A percentile compares a stretch with the other conserved stretches of the same genome.
These are phyloP conservation scores for Wickerhamiella qilinensis DNA, from an alignment of 805 yeast species.

Conservation along the genomic window DNA sequence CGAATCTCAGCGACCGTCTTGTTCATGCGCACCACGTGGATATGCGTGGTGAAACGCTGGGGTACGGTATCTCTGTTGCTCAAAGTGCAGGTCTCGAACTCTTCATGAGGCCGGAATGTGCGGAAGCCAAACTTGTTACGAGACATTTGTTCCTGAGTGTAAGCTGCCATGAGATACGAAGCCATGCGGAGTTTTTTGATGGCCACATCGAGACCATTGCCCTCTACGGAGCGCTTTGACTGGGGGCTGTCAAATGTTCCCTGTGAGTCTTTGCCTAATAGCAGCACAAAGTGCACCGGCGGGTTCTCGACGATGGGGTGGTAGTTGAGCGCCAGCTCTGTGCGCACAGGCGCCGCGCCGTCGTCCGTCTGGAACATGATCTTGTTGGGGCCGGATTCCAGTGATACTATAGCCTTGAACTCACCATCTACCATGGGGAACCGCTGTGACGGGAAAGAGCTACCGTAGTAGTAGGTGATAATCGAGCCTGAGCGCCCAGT, in stretches of 20 bases:
- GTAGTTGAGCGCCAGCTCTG: slow-evolving; percentile 29
- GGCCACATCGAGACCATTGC: slow-evolving; percentile 54
- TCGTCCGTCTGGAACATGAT: slow-evolving; percentile 29
- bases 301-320: slow-evolving; percentile 46
- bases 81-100: slow-evolving; percentile 36
- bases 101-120: slow-evolving; percentile 61
- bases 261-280: slow-evolving; percentile 64
- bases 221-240: slow-evolving; percentile 28
- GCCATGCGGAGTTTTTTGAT: slow-evolving; percentile 61
- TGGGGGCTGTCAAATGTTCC: slow-evolving; percentile 54
- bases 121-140: slow-evolving; percentile 64
- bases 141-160: slow-evolving; percentile 78
- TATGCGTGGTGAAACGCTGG: slow-evolving; percentile 44
- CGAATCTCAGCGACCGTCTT: slow-evolving; percentile 55
- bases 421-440: slow-evolving; percentile 53
- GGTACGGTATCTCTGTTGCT: slow-evolving; percentile 28
- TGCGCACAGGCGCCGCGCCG: background rate
- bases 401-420: slow-evolving; percentile 61
- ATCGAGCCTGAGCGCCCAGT: slow-evolving; percentile 24
- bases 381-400: slow-evolving; percentile 52
- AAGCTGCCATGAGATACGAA: slow-evolving; percentile 80
- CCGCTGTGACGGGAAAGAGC: slow-evolving; percentile 46
- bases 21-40: slow-evolving; percentile 60
- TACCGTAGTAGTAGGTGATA: slow-evolving; percentile 28
- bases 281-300: slow-evolving; percentile 65